A percentile compares a stretch with the other conserved stretches of the same genome.
Evolutionary conservation across 306 rosid genomes (phyloP).

Genomic region (Rubus idaeus): DNA sequence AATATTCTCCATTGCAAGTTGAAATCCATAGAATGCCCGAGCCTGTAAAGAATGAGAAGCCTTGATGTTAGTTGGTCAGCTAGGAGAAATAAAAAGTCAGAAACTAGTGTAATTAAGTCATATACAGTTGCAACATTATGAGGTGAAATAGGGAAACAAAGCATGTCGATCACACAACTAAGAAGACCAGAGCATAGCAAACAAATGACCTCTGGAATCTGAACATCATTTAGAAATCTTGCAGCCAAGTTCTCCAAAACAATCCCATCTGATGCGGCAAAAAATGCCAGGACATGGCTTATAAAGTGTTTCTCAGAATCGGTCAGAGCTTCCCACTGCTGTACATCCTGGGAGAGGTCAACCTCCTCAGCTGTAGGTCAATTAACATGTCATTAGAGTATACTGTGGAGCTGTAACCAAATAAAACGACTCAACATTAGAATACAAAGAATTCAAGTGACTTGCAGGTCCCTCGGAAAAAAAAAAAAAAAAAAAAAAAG

Average conservation of each 20-base stretch:
- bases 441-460: neutral
- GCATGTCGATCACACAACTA: neutral
- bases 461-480: neutral
- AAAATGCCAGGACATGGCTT: constrained; percentile 77
- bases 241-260: constrained; percentile 89
- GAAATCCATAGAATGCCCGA: constrained; percentile 92
- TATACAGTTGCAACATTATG: neutral
- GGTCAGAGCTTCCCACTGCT: constrained; percentile 68
- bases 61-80: constrained; percentile 29
- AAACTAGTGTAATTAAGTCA: neutral
- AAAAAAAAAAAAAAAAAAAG: neutral
- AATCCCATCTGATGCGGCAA: constrained; percentile 94
- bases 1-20: constrained; percentile 91
- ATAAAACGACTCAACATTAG: neutral
- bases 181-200: neutral
- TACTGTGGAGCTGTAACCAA: neutral
- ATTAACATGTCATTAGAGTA: constrained; percentile 29
- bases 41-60: constrained; percentile 47
- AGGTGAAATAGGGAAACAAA: neutral
- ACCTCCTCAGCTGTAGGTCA: constrained; percentile 84
- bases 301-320: constrained; percentile 82
- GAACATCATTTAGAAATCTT: constrained; percentile 78
- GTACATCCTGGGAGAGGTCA: constrained; percentile 70
- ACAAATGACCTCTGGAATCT: constrained; percentile 73
- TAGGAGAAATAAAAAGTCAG: constrained; percentile 6